Conservation (phyloP, 768 basidiomycete genomes). For the Pulveroboletus sp. region DNA sequence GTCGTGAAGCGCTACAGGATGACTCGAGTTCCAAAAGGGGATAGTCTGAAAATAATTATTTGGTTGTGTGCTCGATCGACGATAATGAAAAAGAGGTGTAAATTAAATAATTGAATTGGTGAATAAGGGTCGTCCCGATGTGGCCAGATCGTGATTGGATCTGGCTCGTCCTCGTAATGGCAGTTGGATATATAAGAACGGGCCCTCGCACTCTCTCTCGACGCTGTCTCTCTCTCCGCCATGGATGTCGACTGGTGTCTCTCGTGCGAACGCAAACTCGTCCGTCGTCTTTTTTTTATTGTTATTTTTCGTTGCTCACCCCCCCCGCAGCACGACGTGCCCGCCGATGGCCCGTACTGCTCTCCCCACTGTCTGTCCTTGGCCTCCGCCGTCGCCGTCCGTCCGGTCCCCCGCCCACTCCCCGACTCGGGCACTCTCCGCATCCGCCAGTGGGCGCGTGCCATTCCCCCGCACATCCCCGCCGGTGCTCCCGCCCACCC, state of each 20-base stretch:
- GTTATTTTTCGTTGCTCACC: background rate
- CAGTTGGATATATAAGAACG: slow-evolving; percentile 30
- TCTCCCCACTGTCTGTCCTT: slow-evolving; percentile 42
- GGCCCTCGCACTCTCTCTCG: slow-evolving; percentile 16
- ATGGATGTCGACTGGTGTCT: slow-evolving; percentile 77
- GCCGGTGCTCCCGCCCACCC: slow-evolving; percentile 30
- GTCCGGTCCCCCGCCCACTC: slow-evolving; percentile 1
- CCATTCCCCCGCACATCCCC: slow-evolving; percentile 31
- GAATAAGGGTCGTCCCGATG: slow-evolving; percentile 20
- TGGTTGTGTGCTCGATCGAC: slow-evolving; percentile 29
- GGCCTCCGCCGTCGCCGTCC: slow-evolving; percentile 33
- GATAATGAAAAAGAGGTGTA: slow-evolving; percentile 29
- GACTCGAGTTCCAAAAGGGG: background rate
- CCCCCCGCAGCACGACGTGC: slow-evolving; percentile 17
- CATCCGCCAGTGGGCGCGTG: slow-evolving; percentile 30
- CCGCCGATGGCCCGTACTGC: slow-evolving; percentile 47
- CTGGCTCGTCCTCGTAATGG: slow-evolving; percentile 18
- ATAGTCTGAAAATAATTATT: slow-evolving; percentile 4
- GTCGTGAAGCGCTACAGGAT: slow-evolving; percentile 14
- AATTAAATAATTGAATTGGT: slow-evolving; percentile 34
- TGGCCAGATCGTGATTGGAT: slow-evolving; percentile 24
- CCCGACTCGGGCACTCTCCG: slow-evolving; percentile 4
- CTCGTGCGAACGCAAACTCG: slow-evolving; percentile 58
- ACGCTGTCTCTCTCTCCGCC: slow-evolving; percentile 3
- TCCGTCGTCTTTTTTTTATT: slow-evolving; percentile 30